Evolutionary conservation across 2,329 filamentous ascomycete species (phyloP), one percentile per base, ranked within the genome.

Genomic region (Monosporascus sp.): DNA sequence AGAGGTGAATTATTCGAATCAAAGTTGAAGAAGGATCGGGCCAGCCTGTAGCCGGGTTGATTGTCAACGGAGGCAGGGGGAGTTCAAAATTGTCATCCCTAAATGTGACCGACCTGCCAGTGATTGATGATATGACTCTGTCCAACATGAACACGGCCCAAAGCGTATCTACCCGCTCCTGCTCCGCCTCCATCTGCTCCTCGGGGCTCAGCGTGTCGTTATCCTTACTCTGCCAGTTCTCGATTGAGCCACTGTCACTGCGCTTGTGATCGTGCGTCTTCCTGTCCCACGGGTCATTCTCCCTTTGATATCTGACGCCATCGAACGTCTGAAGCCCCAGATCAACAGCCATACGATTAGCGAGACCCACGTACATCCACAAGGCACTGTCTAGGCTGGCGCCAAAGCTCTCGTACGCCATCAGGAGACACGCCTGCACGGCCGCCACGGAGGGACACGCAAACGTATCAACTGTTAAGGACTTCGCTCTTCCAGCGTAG

Each of bases 121-220:
- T 94, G 0, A 91, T 91, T 0, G 89, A 93, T 0, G 91, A 95
- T 26, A 96, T 93, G 56, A 93, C 87, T 20, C 91, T 81, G 63
- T 96, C 91, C 1, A 96, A 79, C 58, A 95, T 87, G 68, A 95
- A 95, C 9, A 96, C 87, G 4, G 89, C 86, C 91, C 91, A 96
- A 60, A 96, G 91, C 0, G 91, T 93, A 63, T 96, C 89, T 43
- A 91, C 85, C 15, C 89, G 82, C 65, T 95, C 91, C 58, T 91
- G 84, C 62, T 95, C 90, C 4, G 89, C 81, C 62, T 82, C 86
- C 58, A 74, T 79, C 68, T 80, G 82, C 63, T 86, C 84, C 50
- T 72, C 68, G 1, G 70, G 74, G 54, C 68, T 79, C 55, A 70
- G 65, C 0, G 67, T 61, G 22, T 78, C 72, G 37, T 74, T 63